Evolutionary conservation across 257 asterid species (phyloP), one percentile per base, ranked within the genome.

Genomic region (Nicotiana tomentosiformis): DNA sequence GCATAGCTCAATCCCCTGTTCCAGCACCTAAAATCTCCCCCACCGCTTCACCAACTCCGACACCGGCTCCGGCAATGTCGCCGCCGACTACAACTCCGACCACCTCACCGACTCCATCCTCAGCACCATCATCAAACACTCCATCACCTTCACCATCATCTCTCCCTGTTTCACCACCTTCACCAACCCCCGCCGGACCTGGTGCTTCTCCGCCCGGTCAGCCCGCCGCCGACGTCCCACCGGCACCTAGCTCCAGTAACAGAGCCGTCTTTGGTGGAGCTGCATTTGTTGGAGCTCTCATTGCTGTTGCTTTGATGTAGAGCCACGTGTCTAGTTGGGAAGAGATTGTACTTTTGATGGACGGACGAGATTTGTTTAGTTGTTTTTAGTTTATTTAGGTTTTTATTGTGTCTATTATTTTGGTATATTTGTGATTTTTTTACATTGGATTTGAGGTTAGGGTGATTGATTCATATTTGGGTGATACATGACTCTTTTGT

Each of bases 1-100:
- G 97, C 87, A 81, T 84, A 84, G 94, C 95, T 4, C 97, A 92
- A 82, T 83, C 93, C 23, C 95, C 95, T 4, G 67, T 89, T 0
- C 89, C 90, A 2, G 87, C 94, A 17, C 93, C 94, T 6, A 80
- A 85, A 11, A 88, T 88, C 84, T 91, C 94, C 17, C 93, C 91
- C 84, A 7, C 90, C 65, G 91, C 91, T 83, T 37, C 89, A 6
- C 92, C 93, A 6, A 49, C 88, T 0, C 88, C 89, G 1, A 84
- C 88, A 30, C 91, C 88, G 14, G 72, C 84, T 61, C 30, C 84
- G 69, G 69, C 5, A 3, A 14, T 51, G 16, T 51, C 57, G 23
- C 82, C 92, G 32, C 93, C 94, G 5, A 43, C 61, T 5, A 20
- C 84, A 3, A 66, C 72, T 8, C 72, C 72, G 9, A 12, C 74